These are phyloP conservation scores for Populus euphratica DNA, from an alignment of 345 rosid genomes.

Conservation along the genomic window DNA sequence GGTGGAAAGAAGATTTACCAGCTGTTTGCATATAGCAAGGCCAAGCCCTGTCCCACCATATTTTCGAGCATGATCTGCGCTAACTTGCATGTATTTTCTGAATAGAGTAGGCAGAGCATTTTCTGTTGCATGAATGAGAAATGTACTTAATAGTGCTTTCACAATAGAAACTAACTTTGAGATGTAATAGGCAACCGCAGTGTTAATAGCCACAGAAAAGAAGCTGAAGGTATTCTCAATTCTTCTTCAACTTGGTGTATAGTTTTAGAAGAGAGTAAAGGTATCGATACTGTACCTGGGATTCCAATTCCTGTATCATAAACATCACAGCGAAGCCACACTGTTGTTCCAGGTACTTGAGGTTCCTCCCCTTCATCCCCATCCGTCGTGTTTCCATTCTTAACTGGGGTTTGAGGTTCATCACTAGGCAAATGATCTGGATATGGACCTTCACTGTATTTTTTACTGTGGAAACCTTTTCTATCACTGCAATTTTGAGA, in stretches of 20 bases:
- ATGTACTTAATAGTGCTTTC: constrained; percentile 4
- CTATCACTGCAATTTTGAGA: constrained; percentile 28
- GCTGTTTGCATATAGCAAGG: constrained; percentile 94
- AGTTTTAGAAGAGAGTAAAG: not conserved
- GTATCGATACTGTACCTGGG: constrained; percentile 49
- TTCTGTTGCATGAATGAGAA: constrained; percentile 50
- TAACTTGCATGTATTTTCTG: constrained; percentile 91
- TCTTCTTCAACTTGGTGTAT: not conserved
- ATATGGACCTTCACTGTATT: constrained; percentile 12
- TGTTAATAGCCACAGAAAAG: not conserved
- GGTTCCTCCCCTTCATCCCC: constrained; percentile 37
- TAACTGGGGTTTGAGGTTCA: constrained; percentile 29
- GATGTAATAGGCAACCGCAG: not conserved
- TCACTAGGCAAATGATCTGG: constrained; percentile 17
- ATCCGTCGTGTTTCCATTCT: constrained; percentile 24
- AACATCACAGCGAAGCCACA: constrained; percentile 88
- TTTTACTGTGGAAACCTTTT: constrained; percentile 19
- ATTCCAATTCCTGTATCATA: constrained; percentile 95
- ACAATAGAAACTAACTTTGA: not conserved
- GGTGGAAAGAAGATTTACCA: constrained; percentile 44
- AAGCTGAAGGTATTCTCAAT: not conserved
- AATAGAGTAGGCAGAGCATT: constrained; percentile 80
- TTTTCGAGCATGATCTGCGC: constrained; percentile 90
- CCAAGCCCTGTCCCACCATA: constrained; percentile 98
- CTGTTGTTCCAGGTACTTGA: constrained; percentile 44